phyloP scores from a whole-genome alignment of 768 basidiomycete species.

The Mycena galopus region DNA sequence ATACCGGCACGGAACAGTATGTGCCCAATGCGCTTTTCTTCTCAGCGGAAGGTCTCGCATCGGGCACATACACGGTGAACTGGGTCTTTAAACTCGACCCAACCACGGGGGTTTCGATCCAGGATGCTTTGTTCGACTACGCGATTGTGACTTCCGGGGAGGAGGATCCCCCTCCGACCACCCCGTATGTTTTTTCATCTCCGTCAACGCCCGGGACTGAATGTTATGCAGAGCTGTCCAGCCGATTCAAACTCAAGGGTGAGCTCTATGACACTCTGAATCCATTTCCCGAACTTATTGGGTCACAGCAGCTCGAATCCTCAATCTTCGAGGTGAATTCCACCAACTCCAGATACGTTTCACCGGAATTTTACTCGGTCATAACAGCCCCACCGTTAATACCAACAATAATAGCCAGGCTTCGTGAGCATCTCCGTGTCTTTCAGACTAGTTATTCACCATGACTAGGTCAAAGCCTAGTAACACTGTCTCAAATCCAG shows the following conservation, averaged over 20 bases:
- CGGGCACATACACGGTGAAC: constrained; percentile 18
- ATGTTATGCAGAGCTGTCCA: background rate
- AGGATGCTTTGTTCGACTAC: constrained; percentile 30
- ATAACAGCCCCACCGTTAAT: background rate
- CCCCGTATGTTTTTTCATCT: background rate
- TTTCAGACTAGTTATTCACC: background rate
- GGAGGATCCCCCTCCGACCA: background rate
- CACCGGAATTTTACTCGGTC: background rate
- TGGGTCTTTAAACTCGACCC: constrained; percentile 16
- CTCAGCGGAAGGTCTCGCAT: constrained; percentile 15
- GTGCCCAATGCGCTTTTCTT: constrained; percentile 22
- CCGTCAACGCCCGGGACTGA: background rate
- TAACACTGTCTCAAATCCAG: background rate
- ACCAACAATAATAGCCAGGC: background rate
- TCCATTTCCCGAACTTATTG: background rate
- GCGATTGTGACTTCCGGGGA: constrained; percentile 24
- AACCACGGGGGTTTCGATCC: constrained; percentile 5
- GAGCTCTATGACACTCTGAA: background rate
- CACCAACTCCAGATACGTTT: background rate
- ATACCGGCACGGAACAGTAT: constrained; percentile 21
- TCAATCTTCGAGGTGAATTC: background rate
- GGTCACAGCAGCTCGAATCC: background rate
- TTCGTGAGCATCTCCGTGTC: background rate
- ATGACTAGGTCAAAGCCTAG: background rate
- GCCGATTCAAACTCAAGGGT: background rate